Evolutionary conservation across 129 eudicot species (phyloP).

Genomic region (Logfia minima): DNA sequence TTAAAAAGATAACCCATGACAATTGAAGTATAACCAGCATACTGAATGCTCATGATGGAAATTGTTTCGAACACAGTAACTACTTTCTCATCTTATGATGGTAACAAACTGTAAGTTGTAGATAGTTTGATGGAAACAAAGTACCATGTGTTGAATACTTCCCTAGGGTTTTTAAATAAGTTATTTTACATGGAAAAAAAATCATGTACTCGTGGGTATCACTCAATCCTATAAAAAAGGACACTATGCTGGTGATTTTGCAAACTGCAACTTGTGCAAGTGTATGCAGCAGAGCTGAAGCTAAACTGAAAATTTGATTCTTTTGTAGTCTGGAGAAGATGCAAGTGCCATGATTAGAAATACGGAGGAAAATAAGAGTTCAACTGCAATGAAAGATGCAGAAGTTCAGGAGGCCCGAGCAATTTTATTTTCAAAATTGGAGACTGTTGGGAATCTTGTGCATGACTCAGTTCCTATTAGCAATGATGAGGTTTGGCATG

Average conservation of each 20-base stretch:
- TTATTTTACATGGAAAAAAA: background rate
- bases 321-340: slow-evolving; percentile 65
- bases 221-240: background rate
- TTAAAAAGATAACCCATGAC: too few relatives aligned
- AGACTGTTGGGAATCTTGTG: slow-evolving; percentile 72
- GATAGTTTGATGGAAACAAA: background rate
- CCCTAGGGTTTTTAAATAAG: background rate
- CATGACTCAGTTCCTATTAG: slow-evolving; percentile 94
- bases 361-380: slow-evolving; percentile 63
- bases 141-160: background rate
- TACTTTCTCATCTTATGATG: background rate
- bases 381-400: slow-evolving; percentile 48
- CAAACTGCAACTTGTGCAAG: slow-evolving; percentile 4
- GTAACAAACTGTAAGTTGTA: background rate
- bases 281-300: background rate
- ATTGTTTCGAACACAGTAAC: background rate
- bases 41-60: background rate
- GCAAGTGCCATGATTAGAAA: slow-evolving; percentile 49
- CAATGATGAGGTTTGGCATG: slow-evolving; percentile 67
- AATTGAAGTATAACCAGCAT: too few relatives aligned
- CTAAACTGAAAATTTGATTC: slow-evolving; percentile 4
- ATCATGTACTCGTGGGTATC: too few relatives aligned
- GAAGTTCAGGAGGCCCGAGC: slow-evolving; percentile 65
- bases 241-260: background rate
- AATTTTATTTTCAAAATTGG: slow-evolving; percentile 57